Conservation (phyloP, 345 rosid species). For the Boechera retrofracta region DNA sequence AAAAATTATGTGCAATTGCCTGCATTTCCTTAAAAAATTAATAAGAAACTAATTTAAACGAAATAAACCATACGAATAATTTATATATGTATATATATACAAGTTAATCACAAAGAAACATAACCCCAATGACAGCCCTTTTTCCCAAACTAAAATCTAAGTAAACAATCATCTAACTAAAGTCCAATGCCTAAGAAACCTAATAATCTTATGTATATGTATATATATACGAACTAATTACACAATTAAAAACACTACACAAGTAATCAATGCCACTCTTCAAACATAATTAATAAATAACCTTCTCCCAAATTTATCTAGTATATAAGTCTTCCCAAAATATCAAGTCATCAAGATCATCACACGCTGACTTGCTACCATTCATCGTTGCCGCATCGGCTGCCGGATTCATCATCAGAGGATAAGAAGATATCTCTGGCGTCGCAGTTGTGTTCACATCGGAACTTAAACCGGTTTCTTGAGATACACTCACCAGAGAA, state of each 20-base stretch:
- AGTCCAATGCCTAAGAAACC: conserved; percentile 36
- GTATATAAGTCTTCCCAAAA: conserved; percentile 38
- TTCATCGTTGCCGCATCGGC: conserved; percentile 30
- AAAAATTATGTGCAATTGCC: not conserved
- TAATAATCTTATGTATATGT: conserved; percentile 27
- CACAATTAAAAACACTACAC: conserved; percentile 25
- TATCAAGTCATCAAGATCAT: conserved; percentile 39
- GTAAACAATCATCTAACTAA: conserved; percentile 36
- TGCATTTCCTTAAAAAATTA: not conserved
- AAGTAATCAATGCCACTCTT: conserved; percentile 37
- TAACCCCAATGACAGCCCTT: conserved; percentile 19
- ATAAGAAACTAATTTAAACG: not conserved
- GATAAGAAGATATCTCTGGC: conserved; percentile 57
- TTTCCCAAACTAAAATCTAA: conserved; percentile 30
- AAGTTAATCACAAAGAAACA: conserved; percentile 35
- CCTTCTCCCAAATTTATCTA: conserved; percentile 20
- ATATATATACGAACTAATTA: conserved; percentile 22
- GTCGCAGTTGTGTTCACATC: conserved; percentile 52
- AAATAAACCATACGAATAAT: conserved; percentile 7
- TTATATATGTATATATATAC: conserved; percentile 16
- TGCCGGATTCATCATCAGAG: conserved; percentile 10
- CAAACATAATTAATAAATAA: conserved; percentile 33
- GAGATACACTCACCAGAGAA: conserved; percentile 55
- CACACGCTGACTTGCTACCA: conserved; percentile 36
- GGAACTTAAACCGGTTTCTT: conserved; percentile 57